Conservation (phyloP, 164 flowering plant genomes). For the Annona cherimola region DNA sequence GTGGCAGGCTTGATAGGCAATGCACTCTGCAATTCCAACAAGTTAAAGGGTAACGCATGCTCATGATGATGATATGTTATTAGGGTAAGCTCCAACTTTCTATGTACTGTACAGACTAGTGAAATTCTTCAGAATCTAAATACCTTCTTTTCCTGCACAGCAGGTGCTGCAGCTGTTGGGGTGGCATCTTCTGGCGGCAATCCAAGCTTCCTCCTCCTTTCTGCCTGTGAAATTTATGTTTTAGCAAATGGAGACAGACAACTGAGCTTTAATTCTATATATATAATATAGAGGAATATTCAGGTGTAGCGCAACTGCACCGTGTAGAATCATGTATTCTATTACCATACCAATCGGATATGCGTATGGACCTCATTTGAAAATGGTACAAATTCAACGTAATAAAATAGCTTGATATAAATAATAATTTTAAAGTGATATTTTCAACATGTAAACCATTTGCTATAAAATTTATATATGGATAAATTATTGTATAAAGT, state of each 20-base stretch:
- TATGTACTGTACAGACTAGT: neutral
- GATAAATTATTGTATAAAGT: too few relatives aligned
- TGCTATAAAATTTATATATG: too few relatives aligned
- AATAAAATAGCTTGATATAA: too few relatives aligned
- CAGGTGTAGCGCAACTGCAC: too few relatives aligned
- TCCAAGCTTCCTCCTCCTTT: conserved; percentile 93
- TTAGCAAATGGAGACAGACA: neutral
- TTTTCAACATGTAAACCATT: too few relatives aligned
- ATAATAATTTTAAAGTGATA: too few relatives aligned
- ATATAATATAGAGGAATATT: too few relatives aligned
- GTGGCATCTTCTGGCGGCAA: conserved; percentile 76
- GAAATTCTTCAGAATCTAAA: neutral
- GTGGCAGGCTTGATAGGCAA: conserved; percentile 88
- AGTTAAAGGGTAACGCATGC: neutral
- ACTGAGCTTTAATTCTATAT: too few relatives aligned
- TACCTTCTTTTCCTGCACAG: conserved; percentile 86
- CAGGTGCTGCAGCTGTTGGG: conserved; percentile 59
- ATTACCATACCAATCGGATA: too few relatives aligned
- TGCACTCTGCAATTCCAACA: conserved; percentile 41
- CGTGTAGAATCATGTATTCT: too few relatives aligned
- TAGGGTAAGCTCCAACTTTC: neutral
- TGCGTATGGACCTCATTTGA: too few relatives aligned
- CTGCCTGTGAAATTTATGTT: conserved; percentile 52
- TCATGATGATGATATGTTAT: neutral
- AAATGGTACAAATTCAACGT: too few relatives aligned